Evolutionary conservation across 73 alveolate genomes (phyloP).

Genomic region (Paramecium sonneborni): DNA sequence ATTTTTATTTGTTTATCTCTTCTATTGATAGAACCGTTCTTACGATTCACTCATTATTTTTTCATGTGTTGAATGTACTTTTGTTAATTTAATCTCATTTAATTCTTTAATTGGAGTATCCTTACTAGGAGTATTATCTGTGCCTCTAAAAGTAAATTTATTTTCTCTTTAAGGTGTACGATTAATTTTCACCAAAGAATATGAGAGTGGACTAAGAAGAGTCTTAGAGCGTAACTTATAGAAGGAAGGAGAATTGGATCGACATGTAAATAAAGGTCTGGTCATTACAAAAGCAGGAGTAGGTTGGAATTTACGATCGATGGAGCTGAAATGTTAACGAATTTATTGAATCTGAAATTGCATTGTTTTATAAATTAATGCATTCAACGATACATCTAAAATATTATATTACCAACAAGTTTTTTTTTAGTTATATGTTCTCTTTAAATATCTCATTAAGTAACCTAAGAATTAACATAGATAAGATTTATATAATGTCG

Average conservation of each 20-base stretch:
- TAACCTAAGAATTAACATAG: no score
- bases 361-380: background rate
- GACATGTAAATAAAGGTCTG: background rate
- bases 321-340: conserved; percentile 33
- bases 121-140: background rate
- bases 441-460: no score
- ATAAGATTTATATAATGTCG: no score
- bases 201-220: background rate
- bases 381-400: background rate
- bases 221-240: background rate
- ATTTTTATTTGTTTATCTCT: background rate
- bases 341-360: conserved; percentile 29
- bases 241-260: conserved; percentile 38
- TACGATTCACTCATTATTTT: background rate
- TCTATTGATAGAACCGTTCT: conserved; percentile 4
- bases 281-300: background rate
- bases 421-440: no score
- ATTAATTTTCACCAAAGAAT: background rate
- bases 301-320: conserved; percentile 4
- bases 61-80: background rate
- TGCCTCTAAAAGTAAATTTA: background rate
- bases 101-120: background rate
- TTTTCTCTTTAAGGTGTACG: background rate
- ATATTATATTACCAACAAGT: no score
- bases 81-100: background rate